phyloP scores from a whole-genome alignment of 1,284 basidiomycete genomes.

The Tilletia walkeri region DNA sequence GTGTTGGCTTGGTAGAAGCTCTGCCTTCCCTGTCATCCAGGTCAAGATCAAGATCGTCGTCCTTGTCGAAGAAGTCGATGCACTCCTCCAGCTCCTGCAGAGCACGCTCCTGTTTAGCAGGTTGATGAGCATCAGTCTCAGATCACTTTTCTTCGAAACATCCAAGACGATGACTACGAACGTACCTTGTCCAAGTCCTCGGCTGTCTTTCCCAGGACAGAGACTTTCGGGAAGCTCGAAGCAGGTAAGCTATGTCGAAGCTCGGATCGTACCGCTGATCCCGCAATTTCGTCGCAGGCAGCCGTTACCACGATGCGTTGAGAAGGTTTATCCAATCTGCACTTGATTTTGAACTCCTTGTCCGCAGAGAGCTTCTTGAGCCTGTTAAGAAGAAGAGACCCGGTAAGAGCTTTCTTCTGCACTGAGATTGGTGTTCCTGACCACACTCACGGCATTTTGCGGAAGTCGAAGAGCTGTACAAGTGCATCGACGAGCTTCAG shows the following conservation, averaged over 20 bases:
- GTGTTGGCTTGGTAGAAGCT: neutral
- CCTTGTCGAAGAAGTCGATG: constrained; percentile 19
- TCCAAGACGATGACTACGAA: neutral
- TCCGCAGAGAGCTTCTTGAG: constrained; percentile 27
- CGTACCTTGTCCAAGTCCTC: neutral
- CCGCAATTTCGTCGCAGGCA: constrained; percentile 36
- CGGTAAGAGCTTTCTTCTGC: neutral
- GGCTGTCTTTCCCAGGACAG: neutral
- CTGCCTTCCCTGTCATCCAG: neutral
- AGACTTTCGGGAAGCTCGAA: constrained; percentile 23
- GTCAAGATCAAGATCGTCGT: neutral
- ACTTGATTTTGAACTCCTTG: constrained; percentile 29
- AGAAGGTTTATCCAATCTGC: constrained; percentile 42
- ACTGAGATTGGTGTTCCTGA: neutral
- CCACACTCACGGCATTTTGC: constrained; percentile 22
- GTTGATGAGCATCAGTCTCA: neutral
- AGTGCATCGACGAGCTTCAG: neutral
- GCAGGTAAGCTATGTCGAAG: constrained; percentile 25
- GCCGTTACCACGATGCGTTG: constrained; percentile 40
- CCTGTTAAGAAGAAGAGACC: neutral
- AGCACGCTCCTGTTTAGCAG: neutral
- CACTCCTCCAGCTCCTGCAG: constrained; percentile 19
- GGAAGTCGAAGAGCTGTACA: constrained; percentile 21
- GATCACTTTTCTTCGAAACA: neutral
- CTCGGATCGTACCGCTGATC: constrained; percentile 27